A percentile compares a stretch with the other conserved stretches of the same genome.
These are phyloP conservation scores for Tuber aestivum DNA, from an alignment of 495 filamentous ascomycete genomes.

Conservation along the genomic window DNA sequence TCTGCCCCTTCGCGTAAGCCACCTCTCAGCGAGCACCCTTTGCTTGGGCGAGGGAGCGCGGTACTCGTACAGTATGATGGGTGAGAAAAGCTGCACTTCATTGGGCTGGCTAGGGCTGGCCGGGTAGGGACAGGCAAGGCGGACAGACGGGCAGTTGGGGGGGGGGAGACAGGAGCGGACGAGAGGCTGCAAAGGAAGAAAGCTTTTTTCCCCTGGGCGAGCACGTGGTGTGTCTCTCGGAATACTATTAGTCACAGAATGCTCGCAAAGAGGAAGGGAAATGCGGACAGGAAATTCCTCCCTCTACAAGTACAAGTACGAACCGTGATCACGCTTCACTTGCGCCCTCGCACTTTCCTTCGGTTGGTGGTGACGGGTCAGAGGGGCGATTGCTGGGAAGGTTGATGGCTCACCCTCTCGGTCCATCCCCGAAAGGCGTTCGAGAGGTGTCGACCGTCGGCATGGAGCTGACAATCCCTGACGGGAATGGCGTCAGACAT, in stretches of 20 bases:
- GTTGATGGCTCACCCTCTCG: slow-evolving; percentile 12
- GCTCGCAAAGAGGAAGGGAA: slow-evolving; percentile 37
- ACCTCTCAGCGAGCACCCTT: slow-evolving; percentile 1
- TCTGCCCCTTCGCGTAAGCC: not conserved
- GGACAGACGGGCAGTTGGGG: not conserved
- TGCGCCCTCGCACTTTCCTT: not conserved
- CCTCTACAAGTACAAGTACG: not conserved
- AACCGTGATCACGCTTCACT: slow-evolving; percentile 1
- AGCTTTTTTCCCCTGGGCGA: slow-evolving; percentile 17
- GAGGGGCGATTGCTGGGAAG: slow-evolving; percentile 16
- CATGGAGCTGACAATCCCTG: slow-evolving; percentile 25
- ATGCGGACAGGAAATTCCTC: slow-evolving; percentile 24
- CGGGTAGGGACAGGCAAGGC: not conserved
- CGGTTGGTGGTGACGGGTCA: slow-evolving; percentile 2
- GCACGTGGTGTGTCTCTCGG: slow-evolving; percentile 29
- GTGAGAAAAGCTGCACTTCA: not conserved
- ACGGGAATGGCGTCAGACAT: slow-evolving; percentile 37
- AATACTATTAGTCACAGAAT: slow-evolving; percentile 39
- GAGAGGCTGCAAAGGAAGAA: too few relatives aligned
- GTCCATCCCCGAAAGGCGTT: slow-evolving; percentile 18
- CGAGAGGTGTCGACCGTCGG: slow-evolving; percentile 27
- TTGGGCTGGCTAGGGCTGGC: not conserved
- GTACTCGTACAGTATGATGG: too few relatives aligned
- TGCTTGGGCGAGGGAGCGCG: slow-evolving; percentile 2
- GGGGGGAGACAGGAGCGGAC: too few relatives aligned